phyloP scores from a whole-genome alignment of 2,329 filamentous ascomycete genomes.

The Aspergillus sp. region DNA sequence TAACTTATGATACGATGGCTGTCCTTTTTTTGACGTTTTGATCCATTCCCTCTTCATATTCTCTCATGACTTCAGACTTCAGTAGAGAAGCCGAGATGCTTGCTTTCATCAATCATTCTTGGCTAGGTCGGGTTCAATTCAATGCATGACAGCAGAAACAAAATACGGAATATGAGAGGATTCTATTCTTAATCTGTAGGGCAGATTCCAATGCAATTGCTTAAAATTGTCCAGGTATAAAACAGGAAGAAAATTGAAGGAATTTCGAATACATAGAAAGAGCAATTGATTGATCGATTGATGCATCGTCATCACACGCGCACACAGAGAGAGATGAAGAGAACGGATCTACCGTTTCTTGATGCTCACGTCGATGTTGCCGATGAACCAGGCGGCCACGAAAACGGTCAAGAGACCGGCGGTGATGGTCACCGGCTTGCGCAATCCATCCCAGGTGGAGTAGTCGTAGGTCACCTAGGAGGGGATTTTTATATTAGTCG shows the following conservation, averaged over 20 bases:
- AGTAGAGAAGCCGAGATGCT: neutral
- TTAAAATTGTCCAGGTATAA: neutral
- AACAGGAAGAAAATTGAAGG: conserved; percentile 13
- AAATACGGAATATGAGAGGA: neutral
- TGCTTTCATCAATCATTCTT: neutral
- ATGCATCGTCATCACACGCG: conserved; percentile 13
- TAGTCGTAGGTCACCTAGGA: conserved; percentile 76
- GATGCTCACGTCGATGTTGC: conserved; percentile 80
- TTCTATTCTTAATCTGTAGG: neutral
- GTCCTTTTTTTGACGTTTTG: neutral
- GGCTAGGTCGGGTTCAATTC: neutral
- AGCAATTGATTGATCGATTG: conserved; percentile 9
- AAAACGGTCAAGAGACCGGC: conserved; percentile 72
- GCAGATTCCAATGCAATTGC: neutral
- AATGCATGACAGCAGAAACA: neutral
- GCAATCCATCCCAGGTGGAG: conserved; percentile 68
- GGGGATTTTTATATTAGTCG: conserved; percentile 1
- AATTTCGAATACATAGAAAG: conserved; percentile 8
- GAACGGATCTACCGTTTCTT: conserved; percentile 50
- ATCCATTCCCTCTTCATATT: neutral
- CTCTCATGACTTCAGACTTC: neutral
- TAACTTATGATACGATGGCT: conserved; percentile 5
- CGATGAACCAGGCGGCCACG: conserved; percentile 69
- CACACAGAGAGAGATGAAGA: neutral
- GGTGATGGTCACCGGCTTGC: conserved; percentile 85